Evolutionary conservation across 352 stramenopile genomes (phyloP), one percentile per base, ranked within the genome.

Genomic region (Globisporangium sylvaticum): DNA sequence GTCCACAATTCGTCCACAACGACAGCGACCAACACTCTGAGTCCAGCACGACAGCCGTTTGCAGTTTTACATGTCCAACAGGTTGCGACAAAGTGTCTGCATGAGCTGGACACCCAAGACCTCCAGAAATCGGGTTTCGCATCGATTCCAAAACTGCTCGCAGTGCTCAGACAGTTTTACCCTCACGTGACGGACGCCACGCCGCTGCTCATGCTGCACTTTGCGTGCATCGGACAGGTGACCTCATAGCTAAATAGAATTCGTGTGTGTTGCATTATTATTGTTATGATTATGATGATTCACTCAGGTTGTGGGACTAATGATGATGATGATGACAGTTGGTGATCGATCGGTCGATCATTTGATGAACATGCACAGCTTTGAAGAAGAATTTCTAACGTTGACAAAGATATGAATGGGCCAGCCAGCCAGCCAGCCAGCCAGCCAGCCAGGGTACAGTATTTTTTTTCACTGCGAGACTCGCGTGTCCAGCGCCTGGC

Each of bases 81-180:
- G 10, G 59, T 89, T 22, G 67, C 76, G 32, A 75, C 62, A 0
- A 56, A 68, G 20, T 62, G 69, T 10, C 59, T 92, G 20, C 22
- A 52, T 29, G 56, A 69, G 1, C 69, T 88, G 15, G 71, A 80
- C 42, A 18, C 58, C 7, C 24, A 58, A 0, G 85, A 78, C 7
- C 63, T 90, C 25, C 25, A 25, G 1, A 81, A 79, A 65, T 84
- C 82, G 7, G 82, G 82, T 0, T 88, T 88, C 31, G 15, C 66
- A 3, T 78, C 76, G 8, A 58, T 48, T 4, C 62, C 71, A 20
- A 68, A 88, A 7, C 67, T 91, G 52, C 65, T 88, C n/a, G 37
- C 20, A 1, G 69, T 89, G 22, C 60, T 93, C 34, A 72, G 74
- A 42, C 71, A 74, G 27, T 93, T 89, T 55, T 93, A 93, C 48